Evolutionary conservation across 73 alveolate genomes (phyloP).

Genomic region (Urostyla sp.): DNA sequence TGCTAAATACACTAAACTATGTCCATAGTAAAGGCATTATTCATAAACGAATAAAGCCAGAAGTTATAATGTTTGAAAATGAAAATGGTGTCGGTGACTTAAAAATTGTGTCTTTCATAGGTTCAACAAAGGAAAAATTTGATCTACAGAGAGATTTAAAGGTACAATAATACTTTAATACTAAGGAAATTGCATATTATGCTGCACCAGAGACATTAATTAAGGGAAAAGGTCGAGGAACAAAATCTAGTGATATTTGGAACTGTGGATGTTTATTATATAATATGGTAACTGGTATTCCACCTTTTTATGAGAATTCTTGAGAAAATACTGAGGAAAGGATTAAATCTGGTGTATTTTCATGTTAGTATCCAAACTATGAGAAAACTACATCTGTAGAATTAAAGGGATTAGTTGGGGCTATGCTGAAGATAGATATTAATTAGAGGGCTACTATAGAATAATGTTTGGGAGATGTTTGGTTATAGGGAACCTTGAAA

Average conservation of each 20-base stretch:
- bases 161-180: background rate
- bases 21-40: constrained; percentile 37
- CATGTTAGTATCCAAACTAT: constrained; percentile 41
- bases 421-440: background rate
- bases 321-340: constrained; percentile 60
- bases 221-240: constrained; percentile 5
- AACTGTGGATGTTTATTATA: constrained; percentile 81
- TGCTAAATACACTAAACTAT: constrained; percentile 29
- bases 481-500: background rate
- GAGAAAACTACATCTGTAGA: constrained; percentile 10
- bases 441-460: constrained; percentile 1
- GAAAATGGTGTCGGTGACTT: constrained; percentile 40
- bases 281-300: constrained; percentile 79
- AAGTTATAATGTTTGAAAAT: constrained; percentile 30
- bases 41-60: constrained; percentile 43
- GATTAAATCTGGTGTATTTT: constrained; percentile 32
- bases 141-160: background rate
- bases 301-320: constrained; percentile 78
- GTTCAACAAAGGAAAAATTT: constrained; percentile 6
- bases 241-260: constrained; percentile 82
- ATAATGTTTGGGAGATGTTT: background rate
- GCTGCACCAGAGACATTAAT: constrained; percentile 34
- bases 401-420: background rate
- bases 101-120: constrained; percentile 8
- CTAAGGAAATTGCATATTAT: too few relatives aligned